These are phyloP conservation scores for Fusarium sp. DNA, from an alignment of 2,329 filamentous ascomycete genomes.

Conservation along the genomic window DNA sequence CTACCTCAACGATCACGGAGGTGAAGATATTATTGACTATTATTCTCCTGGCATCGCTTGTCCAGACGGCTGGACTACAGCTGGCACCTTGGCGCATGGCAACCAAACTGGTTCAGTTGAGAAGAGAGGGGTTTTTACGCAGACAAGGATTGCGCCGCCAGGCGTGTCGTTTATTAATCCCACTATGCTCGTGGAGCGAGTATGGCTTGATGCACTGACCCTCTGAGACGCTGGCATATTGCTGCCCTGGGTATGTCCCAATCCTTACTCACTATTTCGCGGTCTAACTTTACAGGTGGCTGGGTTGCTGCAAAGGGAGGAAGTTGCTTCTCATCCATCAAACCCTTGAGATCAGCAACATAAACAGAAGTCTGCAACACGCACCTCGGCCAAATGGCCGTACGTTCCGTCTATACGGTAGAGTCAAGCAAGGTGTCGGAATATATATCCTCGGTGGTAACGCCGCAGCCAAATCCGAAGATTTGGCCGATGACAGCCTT, in stretches of 20 bases:
- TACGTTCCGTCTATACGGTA: background rate
- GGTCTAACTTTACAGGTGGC: background rate
- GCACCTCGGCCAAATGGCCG: too few species aligned
- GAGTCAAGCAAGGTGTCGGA: background rate
- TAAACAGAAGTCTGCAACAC: background rate
- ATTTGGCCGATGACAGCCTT: background rate
- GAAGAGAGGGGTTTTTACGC: slow-evolving; percentile 7
- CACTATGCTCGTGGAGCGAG: background rate
- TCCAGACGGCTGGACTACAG: slow-evolving; percentile 41
- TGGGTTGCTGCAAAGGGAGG: slow-evolving; percentile 6
- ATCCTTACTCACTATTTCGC: rapidly evolving
- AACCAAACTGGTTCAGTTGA: background rate
- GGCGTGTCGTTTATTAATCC: background rate
- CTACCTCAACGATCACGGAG: background rate
- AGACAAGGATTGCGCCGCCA: too few species aligned
- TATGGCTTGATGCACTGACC: background rate
- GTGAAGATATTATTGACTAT: slow-evolving; percentile 17
- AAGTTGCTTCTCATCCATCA: slow-evolving; percentile 16
- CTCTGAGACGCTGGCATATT: slow-evolving; percentile 33
- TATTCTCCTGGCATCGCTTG: slow-evolving; percentile 40
- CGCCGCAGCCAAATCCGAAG: background rate
- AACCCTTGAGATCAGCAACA: background rate
- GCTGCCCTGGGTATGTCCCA: slow-evolving; percentile 33
- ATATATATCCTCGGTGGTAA: background rate
- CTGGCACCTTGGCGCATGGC: slow-evolving; percentile 19